Base-by-base conservation (phyloP, 352 stramenopile genomes). In the Aphanomyces stellatus region DNA sequence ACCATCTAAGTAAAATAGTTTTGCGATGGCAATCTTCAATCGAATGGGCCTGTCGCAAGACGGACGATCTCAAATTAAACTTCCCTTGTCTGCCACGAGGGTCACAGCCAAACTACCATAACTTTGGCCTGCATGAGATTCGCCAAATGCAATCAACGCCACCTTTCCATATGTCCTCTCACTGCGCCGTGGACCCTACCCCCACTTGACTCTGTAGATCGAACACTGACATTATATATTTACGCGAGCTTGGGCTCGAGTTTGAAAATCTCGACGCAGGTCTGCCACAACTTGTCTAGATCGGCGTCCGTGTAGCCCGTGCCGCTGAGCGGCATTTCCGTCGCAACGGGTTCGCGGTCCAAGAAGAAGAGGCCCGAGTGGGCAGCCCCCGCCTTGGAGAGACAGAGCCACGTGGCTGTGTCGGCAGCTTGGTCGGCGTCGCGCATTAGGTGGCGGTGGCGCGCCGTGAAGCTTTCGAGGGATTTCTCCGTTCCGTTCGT, bases 391-490 rank as follows among this genome's bases (percentile, higher is more conserved):
- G 79, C 71, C 48, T 75, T 71, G 17, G 77, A 73, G 42, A 79
- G 78, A 25, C 72, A 76, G 1, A 85, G 77, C 77, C 76, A 85
- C 42, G 82, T 71, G 6, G 71, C 71, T 17, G 76, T 85, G 65
- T 82, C 77, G 4, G 74, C 77, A 8, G 74, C 75, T 42, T 85
- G 74, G 15, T 72, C 48, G 30, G 70, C 59, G 11, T 77, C 64
- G 46, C 77, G 76, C 77, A 85, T 85, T 74, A 85, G 79, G 25
- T 72, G 31, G 3, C 70, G 60, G 64, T 82, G 72, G 28, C 71
- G 69, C 40, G 76, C 71, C 5, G 69, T 56, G 43, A 85, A 85
- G 49, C 75, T 70, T 30, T 72, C 65, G 24, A 85, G 67, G 6
- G 76, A 76, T 6, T 69, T 53, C 25, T 57, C 68, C 28, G 76